A percentile compares a stretch with the other conserved stretches of the same genome.
phyloP scores from a whole-genome alignment of 371 early-diverging fungal genomes.

The Rhizopus arrhizus region DNA sequence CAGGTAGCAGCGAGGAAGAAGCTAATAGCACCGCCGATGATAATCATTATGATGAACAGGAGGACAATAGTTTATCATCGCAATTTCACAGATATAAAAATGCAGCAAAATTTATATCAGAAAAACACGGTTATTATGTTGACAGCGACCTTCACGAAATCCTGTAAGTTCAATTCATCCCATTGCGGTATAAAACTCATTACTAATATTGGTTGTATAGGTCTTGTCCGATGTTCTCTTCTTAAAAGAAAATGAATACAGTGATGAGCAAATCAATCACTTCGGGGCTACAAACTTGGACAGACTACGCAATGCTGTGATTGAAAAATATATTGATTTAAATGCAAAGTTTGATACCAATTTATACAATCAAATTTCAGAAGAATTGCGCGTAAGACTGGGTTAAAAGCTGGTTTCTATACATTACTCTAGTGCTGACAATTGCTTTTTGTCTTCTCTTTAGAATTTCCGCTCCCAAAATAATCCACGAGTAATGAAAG shows the following conservation, averaged over 20 bases:
- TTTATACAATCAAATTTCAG: constrained; percentile 22
- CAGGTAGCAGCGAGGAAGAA: constrained; percentile 21
- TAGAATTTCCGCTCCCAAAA: constrained; percentile 20
- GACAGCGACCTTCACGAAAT: constrained; percentile 9
- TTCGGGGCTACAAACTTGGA: constrained; percentile 18
- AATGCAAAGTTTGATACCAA: constrained; percentile 24
- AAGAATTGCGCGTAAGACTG: constrained; percentile 25
- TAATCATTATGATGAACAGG: constrained; percentile 1
- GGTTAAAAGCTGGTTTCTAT: constrained; percentile 17
- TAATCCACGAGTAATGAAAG: constrained; percentile 15
- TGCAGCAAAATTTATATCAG: constrained; percentile 7
- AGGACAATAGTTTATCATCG: constrained; percentile 3
- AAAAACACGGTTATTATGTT: constrained; percentile 17
- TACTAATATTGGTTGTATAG: constrained; percentile 21
- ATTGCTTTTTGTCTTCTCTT: constrained; percentile 19
- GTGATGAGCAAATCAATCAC: constrained; percentile 20
- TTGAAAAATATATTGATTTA: constrained; percentile 16
- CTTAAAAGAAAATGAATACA: constrained; percentile 28
- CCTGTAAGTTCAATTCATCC: constrained; percentile 11
- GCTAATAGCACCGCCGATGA: constrained; percentile 5
- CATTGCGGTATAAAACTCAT: constrained; percentile 13
- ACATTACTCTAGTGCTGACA: constrained; percentile 17
- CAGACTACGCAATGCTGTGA: constrained; percentile 7
- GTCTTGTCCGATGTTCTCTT: constrained; percentile 22
- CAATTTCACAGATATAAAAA: constrained; percentile 16